phyloP scores from a whole-genome alignment of 192 early-diverging fungal genomes.

The Chytriomyces confervae region DNA sequence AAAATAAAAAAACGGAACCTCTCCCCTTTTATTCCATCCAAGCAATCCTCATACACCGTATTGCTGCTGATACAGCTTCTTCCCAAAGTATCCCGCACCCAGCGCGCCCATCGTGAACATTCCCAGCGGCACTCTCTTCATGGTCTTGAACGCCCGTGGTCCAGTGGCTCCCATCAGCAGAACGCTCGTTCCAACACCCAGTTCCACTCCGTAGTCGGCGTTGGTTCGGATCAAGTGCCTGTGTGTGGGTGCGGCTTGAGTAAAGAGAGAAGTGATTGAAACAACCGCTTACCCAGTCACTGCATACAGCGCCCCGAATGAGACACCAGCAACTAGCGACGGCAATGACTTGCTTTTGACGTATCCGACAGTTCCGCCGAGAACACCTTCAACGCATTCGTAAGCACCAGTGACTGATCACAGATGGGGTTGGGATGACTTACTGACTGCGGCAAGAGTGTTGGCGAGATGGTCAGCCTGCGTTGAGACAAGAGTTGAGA shows the following conservation, averaged over 20 bases:
- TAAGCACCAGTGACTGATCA: not conserved
- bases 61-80: slow-evolving; percentile 16
- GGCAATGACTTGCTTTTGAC: slow-evolving; percentile 40
- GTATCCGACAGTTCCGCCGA: slow-evolving; percentile 57
- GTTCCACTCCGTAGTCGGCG: slow-evolving; percentile 53
- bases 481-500: no score
- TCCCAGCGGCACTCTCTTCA: slow-evolving; percentile 45
- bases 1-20: not conserved
- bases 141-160: slow-evolving; percentile 45
- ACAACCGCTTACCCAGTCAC: slow-evolving; percentile 42
- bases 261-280: not conserved
- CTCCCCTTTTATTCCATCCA: not conserved
- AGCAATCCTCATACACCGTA: slow-evolving; percentile 18
- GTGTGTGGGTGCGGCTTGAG: not conserved
- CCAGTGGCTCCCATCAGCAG: slow-evolving; percentile 50
- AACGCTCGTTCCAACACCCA: slow-evolving; percentile 48
- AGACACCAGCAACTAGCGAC: slow-evolving; percentile 54
- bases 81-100: slow-evolving; percentile 13
- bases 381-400: slow-evolving; percentile 7
- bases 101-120: slow-evolving; percentile 32
- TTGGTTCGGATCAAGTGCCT: slow-evolving; percentile 56
- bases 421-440: not conserved
- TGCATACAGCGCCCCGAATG: slow-evolving; percentile 52
- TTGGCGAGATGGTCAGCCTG: slow-evolving; percentile 34
- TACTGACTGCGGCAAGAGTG: slow-evolving; percentile 31